Evolutionary conservation across 768 basidiomycete genomes (phyloP).

Genomic region (Rubroboletus satanas): DNA sequence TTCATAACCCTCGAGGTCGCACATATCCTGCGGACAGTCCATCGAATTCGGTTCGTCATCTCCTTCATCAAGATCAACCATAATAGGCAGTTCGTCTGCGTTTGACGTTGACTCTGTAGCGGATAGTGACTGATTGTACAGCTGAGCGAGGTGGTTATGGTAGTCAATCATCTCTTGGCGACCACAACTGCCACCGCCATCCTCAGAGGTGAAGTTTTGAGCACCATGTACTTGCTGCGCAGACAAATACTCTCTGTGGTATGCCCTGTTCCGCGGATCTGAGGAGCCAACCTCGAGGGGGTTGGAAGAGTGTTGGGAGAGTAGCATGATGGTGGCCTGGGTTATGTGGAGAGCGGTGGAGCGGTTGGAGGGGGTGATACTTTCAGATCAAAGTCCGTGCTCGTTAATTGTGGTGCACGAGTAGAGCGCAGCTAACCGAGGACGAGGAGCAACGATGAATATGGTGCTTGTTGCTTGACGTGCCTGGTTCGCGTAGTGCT

Average conservation of each 20-base stretch:
- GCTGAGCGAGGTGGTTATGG: constrained; percentile 46
- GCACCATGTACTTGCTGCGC: constrained; percentile 32
- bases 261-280: constrained; percentile 48
- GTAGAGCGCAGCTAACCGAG: background rate
- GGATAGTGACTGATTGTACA: constrained; percentile 34
- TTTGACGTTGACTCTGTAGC: constrained; percentile 19
- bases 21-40: constrained; percentile 37
- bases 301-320: constrained; percentile 73
- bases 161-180: constrained; percentile 43
- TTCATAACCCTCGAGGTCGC: constrained; percentile 34
- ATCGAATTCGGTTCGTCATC: constrained; percentile 34
- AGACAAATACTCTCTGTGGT: constrained; percentile 37
- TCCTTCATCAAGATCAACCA: constrained; percentile 49
- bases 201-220: constrained; percentile 46
- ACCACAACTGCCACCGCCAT: constrained; percentile 41
- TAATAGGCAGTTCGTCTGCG: constrained; percentile 24
- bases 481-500: constrained; percentile 9
- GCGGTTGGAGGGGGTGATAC: background rate
- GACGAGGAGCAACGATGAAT: background rate
- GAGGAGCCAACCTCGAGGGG: constrained; percentile 67
- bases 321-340: constrained; percentile 25
- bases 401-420: background rate
- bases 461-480: background rate
- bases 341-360: no score
- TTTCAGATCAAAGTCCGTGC: background rate